Conservation (phyloP, 306 rosid genomes). For the Macrotyloma uniflorum region DNA sequence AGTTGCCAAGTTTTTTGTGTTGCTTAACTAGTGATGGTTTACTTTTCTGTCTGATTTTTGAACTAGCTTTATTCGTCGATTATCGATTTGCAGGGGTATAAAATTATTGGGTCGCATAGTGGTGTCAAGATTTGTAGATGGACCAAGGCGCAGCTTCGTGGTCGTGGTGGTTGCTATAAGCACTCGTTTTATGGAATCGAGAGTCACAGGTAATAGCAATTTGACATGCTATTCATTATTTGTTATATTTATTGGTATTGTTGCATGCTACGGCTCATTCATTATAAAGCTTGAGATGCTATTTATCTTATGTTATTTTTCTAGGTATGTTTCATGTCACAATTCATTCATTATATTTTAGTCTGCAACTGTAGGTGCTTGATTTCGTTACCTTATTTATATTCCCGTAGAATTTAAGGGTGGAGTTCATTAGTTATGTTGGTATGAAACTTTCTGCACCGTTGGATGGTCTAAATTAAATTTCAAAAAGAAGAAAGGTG, state of each 20-base stretch:
- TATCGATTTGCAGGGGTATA: conserved; percentile 76
- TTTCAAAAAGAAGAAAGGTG: neutral
- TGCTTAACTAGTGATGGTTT: conserved; percentile 10
- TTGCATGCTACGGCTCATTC: neutral
- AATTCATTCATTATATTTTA: neutral
- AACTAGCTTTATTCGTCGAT: conserved; percentile 31
- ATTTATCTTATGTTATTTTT: neutral
- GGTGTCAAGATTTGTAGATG: conserved; percentile 99
- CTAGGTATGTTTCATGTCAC: neutral
- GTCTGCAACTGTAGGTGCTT: conserved; percentile 9
- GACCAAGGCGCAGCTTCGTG: conserved; percentile 98
- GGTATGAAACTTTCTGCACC: neutral
- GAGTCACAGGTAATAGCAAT: conserved; percentile 80
- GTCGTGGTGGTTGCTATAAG: conserved; percentile 98
- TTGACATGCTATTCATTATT: neutral
- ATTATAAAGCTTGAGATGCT: neutral
- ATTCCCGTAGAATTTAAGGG: neutral
- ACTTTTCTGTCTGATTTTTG: neutral
- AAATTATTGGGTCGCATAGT: conserved; percentile 90
- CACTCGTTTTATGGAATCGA: conserved; percentile 99
- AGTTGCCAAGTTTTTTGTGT: neutral
- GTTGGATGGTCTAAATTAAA: conserved; percentile 6
- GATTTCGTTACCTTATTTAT: neutral
- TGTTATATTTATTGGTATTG: neutral
- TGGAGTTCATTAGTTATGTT: conserved; percentile 12